These are phyloP conservation scores for Hypoxylon intermedium DNA, from an alignment of 495 filamentous ascomycete species.

Conservation along the genomic window DNA sequence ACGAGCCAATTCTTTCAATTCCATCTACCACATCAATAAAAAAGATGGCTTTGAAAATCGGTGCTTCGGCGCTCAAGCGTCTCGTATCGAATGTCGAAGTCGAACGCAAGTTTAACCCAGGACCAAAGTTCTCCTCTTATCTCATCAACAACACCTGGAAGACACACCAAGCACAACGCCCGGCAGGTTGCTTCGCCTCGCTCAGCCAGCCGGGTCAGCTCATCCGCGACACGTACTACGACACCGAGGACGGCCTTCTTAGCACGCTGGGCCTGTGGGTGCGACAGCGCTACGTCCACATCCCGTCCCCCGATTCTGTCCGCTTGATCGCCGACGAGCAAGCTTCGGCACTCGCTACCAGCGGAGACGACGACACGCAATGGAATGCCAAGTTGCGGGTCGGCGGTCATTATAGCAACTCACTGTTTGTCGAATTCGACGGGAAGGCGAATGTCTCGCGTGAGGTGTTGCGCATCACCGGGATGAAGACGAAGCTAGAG, in stretches of 20 bases:
- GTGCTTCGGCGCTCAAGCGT: slow-evolving; percentile 11
- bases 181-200: not conserved
- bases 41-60: slow-evolving; percentile 7
- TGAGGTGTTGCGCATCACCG: slow-evolving; percentile 22
- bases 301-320: not conserved
- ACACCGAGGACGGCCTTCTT: slow-evolving; percentile 20
- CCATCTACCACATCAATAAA: not conserved
- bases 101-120: slow-evolving; percentile 32
- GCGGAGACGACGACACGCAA: not conserved
- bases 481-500: slow-evolving; percentile 10
- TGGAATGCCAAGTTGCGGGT: slow-evolving; percentile 32
- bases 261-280: slow-evolving; percentile 25
- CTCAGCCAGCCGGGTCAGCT: not conserved
- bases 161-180: not conserved
- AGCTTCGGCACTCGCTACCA: too few species aligned
- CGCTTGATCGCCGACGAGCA: not conserved
- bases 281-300: slow-evolving; percentile 9
- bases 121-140: slow-evolving; percentile 17
- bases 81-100: slow-evolving; percentile 30
- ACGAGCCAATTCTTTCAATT: not conserved
- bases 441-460: slow-evolving; percentile 18
- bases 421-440: slow-evolving; percentile 26
- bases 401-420: slow-evolving; percentile 22
- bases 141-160: not conserved
- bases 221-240: slow-evolving; percentile 33